Percentiles rank a stretch among this genome's conserved stretches.
Evolutionary conservation across 2,329 filamentous ascomycete genomes (phyloP).

Genomic region (Thelonectria blattea): DNA sequence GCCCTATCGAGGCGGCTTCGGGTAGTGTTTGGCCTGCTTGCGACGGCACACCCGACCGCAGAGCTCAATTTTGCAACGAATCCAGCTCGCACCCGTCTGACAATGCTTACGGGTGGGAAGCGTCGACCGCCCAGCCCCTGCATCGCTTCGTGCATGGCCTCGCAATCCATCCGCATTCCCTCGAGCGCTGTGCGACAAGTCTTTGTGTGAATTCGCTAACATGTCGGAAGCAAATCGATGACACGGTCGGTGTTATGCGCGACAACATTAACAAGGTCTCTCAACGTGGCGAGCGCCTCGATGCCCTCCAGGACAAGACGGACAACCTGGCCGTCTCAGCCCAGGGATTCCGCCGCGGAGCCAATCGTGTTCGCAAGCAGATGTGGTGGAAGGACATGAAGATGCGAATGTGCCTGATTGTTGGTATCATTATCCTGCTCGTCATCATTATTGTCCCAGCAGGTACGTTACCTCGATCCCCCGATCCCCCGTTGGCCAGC

Average conservation of each 20-base stretch:
- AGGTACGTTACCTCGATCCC: slow-evolving; percentile 60
- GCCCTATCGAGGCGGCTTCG: background rate
- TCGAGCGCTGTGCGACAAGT: background rate
- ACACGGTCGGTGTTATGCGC: slow-evolving; percentile 92
- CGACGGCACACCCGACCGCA: slow-evolving; percentile 1
- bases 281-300: slow-evolving; percentile 87
- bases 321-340: slow-evolving; percentile 92
- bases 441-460: slow-evolving; percentile 93
- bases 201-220: slow-evolving; percentile 23
- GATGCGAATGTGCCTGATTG: slow-evolving; percentile 97
- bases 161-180: slow-evolving; percentile 6
- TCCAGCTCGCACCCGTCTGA: slow-evolving; percentile 1
- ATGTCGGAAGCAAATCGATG: slow-evolving; percentile 84
- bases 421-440: slow-evolving; percentile 88
- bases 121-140: slow-evolving; percentile 1
- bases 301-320: slow-evolving; percentile 91
- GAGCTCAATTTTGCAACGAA: slow-evolving; percentile 1
- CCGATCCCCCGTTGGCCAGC: too few species aligned
- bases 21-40: background rate
- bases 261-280: slow-evolving; percentile 98
- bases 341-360: slow-evolving; percentile 93
- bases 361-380: slow-evolving; percentile 94
- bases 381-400: slow-evolving; percentile 99
- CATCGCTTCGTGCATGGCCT: background rate
- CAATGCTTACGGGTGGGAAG: background rate